Evolutionary conservation across 306 rosid species (phyloP), one percentile per base, ranked within the genome.

Genomic region (Adenanthera pavonina): DNA sequence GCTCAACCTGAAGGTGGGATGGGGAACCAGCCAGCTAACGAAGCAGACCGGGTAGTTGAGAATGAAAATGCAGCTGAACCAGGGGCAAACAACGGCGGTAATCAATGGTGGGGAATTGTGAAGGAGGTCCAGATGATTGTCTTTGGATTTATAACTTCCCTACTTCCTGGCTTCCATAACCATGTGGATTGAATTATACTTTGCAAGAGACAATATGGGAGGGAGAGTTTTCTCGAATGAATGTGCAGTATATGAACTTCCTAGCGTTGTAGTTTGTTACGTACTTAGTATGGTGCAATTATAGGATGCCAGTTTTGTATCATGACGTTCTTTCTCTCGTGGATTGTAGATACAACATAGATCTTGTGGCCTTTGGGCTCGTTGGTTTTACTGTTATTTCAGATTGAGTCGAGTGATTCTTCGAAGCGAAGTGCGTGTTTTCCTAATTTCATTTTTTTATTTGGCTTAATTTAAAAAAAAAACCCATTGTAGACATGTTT

Each of bases 121-220:
- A 89, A 88, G 83, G 99, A 95, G 87, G 87, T 95, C 75, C 98
- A 93, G 84, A 92, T 95, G 97, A 95, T 95, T 74, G 94, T 95
- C 69, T 93, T 95, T 79, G 99, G 99, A 75, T 95, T 95, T 80
- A 92, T 95, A 81, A 92, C 94, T 57, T 93, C 99, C 56, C 88
- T 95, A 59, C 97, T 95, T 66, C 99, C 99, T 13, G 99, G 98
- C 51, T 93, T 95, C 84, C 99, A 93, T 87, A 91, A 95, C 79
- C 90, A 87, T 60, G 86, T 93, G 83, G 99, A 95, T 69, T 93
- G 86, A 84, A 59, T 54, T 56, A 25, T 38, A 66, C 40, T 59
- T 62, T 56, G 78, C 76, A 54, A 76, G 73, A 61, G 57, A 66
- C 30, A 25, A 0, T 44, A 77, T 60, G 72, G 69, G 36, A 52